phyloP scores from a whole-genome alignment of 495 filamentous ascomycete genomes.

The Oleoguttula mirabilis region DNA sequence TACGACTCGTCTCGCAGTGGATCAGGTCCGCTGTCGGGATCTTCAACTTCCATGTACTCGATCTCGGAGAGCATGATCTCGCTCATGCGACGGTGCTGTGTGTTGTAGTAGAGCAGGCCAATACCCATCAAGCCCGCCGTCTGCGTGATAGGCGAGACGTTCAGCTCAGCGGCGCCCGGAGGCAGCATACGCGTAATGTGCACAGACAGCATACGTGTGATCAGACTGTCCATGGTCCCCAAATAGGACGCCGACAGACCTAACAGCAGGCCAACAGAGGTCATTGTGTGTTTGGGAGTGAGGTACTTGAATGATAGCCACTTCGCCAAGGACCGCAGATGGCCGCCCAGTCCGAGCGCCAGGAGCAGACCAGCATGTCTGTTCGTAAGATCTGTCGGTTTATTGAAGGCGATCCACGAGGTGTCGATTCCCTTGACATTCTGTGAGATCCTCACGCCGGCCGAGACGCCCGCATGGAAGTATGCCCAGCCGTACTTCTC shows the following conservation, averaged over 20 bases:
- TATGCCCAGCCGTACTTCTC: constrained; percentile 97
- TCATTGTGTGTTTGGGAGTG: constrained; percentile 97
- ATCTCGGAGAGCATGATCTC: constrained; percentile 98
- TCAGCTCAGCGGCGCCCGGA: constrained; percentile 71
- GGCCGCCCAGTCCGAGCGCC: constrained; percentile 87
- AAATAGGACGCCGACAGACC: constrained; percentile 87
- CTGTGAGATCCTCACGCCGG: constrained; percentile 78
- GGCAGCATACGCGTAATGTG: constrained; percentile 93
- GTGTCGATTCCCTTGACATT: constrained; percentile 90
- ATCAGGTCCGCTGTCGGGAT: constrained; percentile 45
- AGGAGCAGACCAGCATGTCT: constrained; percentile 88
- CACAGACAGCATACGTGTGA: constrained; percentile 91
- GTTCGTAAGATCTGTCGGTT: constrained; percentile 81
- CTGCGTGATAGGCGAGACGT: constrained; percentile 85
- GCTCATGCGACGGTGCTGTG: constrained; percentile 95
- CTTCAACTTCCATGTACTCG: constrained; percentile 66
- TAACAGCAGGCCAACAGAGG: constrained; percentile 85
- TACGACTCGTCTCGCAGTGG: constrained; percentile 89
- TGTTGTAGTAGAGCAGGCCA: constrained; percentile 84
- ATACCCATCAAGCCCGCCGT: constrained; percentile 97
- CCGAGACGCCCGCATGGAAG: constrained; percentile 89
- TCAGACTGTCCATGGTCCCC: constrained; percentile 90
- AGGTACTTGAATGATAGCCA: constrained; percentile 99
- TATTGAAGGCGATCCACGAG: constrained; percentile 97
- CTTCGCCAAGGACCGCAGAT: constrained; percentile 83